A percentile compares a stretch with the other conserved stretches of the same genome.
phyloP scores from a whole-genome alignment of 345 rosid genomes.

The Aethionema arabicum region DNA sequence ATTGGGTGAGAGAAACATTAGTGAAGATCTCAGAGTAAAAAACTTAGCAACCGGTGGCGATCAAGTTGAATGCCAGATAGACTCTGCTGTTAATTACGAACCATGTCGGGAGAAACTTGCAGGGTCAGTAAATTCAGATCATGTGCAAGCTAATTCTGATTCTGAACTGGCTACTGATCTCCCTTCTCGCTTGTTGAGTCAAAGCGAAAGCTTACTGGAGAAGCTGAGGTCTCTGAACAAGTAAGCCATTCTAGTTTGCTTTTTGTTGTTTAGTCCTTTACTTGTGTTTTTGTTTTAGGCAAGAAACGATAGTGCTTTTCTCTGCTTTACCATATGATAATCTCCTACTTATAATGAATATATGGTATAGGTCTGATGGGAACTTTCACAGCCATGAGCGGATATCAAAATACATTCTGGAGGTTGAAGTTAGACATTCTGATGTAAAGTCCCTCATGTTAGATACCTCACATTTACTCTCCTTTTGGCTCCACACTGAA shows the following conservation, averaged over 20 bases:
- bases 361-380: constrained; percentile 55
- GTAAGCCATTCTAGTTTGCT: constrained; percentile 43
- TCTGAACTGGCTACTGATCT: constrained; percentile 39
- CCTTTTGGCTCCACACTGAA: constrained; percentile 87
- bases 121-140: constrained; percentile 30
- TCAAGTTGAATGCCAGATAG: constrained; percentile 35
- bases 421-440: constrained; percentile 79
- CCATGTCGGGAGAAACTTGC: constrained; percentile 30
- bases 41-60: constrained; percentile 33
- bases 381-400: constrained; percentile 47
- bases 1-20: constrained; percentile 33
- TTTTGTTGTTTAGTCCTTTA: constrained; percentile 8
- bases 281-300: constrained; percentile 13
- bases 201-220: constrained; percentile 61
- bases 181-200: constrained; percentile 50
- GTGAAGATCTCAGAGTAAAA: constrained; percentile 36
- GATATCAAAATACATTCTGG: constrained; percentile 57
- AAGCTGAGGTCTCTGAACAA: constrained; percentile 68
- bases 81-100: constrained; percentile 33
- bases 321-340: constrained; percentile 3
- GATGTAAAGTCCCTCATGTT: constrained; percentile 67
- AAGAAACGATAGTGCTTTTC: constrained; percentile 2
- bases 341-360: constrained; percentile 23
- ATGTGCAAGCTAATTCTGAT: constrained; percentile 35
- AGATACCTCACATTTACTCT: constrained; percentile 53